Evolutionary conservation across 768 basidiomycete species (phyloP).

Genomic region (Suillus tomentosus): DNA sequence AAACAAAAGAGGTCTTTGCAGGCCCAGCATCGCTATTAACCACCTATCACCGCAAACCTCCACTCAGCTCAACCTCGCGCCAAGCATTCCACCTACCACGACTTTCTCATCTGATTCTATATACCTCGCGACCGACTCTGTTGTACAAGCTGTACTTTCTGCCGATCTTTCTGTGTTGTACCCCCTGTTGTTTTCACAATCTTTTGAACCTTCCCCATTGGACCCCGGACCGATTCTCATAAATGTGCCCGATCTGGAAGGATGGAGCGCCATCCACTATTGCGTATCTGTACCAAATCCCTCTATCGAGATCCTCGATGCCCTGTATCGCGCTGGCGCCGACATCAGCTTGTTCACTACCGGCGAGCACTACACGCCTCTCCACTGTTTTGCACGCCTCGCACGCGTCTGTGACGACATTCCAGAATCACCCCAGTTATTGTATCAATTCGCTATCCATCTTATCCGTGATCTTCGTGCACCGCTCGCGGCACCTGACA

Average conservation of each 20-base stretch:
- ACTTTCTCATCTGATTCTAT: conserved; percentile 44
- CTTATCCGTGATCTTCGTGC: conserved; percentile 70
- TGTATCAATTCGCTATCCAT: conserved; percentile 65
- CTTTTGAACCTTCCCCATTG: conserved; percentile 45
- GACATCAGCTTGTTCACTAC: conserved; percentile 71
- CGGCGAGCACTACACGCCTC: conserved; percentile 62
- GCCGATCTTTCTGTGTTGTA: conserved; percentile 53
- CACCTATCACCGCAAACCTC: conserved; percentile 31
- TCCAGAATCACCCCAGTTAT: conserved; percentile 37
- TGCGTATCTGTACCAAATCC: conserved; percentile 59
- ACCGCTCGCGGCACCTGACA: conserved; percentile 66
- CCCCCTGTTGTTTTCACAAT: conserved; percentile 53
- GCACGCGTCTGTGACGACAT: conserved; percentile 35
- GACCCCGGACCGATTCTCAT: conserved; percentile 52
- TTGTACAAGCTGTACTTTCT: conserved; percentile 56
- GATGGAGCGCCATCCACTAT: conserved; percentile 76
- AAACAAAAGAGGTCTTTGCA: conserved; percentile 31
- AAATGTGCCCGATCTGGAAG: conserved; percentile 65
- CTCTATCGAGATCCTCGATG: conserved; percentile 63
- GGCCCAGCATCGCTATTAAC: conserved; percentile 25
- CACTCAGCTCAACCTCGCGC: conserved; percentile 22
- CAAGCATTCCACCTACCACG: conserved; percentile 29
- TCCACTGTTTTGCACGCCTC: conserved; percentile 63
- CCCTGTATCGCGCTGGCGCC: conserved; percentile 74
- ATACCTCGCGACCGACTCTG: conserved; percentile 46